A percentile compares a stretch with the other conserved stretches of the same genome.
phyloP scores from a whole-genome alignment of 768 basidiomycete genomes.

The Lactarius deliciosus region DNA sequence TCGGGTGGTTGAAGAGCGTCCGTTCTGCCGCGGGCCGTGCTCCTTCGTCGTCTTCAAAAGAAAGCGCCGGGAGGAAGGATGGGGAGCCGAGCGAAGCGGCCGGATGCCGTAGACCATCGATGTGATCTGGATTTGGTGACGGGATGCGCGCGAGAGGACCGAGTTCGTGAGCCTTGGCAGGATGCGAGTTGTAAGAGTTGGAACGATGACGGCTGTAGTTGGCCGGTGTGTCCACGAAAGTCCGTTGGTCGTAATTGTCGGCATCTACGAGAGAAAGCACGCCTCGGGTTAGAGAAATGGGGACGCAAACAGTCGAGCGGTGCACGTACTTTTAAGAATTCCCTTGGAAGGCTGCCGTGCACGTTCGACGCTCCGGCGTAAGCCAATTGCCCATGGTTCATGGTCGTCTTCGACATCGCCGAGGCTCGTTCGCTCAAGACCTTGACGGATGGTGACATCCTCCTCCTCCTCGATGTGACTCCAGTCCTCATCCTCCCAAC shows the following conservation, averaged over 20 bases:
- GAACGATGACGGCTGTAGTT: conserved; percentile 61
- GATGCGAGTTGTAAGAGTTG: conserved; percentile 73
- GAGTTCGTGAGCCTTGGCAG: conserved; percentile 52
- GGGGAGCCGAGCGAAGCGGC: conserved; percentile 26
- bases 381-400: conserved; percentile 75
- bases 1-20: conserved; percentile 72
- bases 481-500: conserved; percentile 82
- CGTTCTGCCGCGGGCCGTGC: conserved; percentile 44
- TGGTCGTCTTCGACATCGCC: conserved; percentile 56
- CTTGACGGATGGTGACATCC: conserved; percentile 69
- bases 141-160: conserved; percentile 83
- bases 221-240: conserved; percentile 45
- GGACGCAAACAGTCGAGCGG: conserved; percentile 19
- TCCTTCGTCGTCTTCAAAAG: conserved; percentile 49
- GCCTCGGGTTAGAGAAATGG: not conserved
- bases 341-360: conserved; percentile 68
- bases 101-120: conserved; percentile 79
- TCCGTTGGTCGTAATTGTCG: conserved; percentile 63
- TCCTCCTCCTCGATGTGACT: conserved; percentile 66
- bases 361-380: conserved; percentile 73
- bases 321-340: conserved; percentile 76
- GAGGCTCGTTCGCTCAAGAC: conserved; percentile 49
- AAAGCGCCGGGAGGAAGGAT: conserved; percentile 53
- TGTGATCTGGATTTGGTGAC: conserved; percentile 80
- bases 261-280: conserved; percentile 51